Evolutionary conservation across 1,139 yeast species (phyloP).

Genomic region (Taphrina populina): DNA sequence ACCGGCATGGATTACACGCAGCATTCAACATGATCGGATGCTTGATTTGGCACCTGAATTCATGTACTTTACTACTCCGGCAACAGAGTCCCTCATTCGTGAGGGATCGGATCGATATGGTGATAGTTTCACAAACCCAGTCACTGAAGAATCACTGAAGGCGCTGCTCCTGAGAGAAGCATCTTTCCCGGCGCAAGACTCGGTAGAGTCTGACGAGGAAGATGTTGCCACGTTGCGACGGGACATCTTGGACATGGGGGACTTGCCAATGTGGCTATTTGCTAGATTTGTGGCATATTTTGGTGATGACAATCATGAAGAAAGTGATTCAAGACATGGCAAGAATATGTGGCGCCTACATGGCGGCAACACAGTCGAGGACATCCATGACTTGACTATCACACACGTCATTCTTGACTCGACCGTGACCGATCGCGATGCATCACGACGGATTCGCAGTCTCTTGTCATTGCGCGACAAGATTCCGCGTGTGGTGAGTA

Average conservation of each 20-base stretch:
- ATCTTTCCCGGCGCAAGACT: neutral
- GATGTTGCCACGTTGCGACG: neutral
- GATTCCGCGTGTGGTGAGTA: conserved; percentile 39
- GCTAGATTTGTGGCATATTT: conserved; percentile 5
- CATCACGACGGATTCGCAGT: conserved; percentile 1
- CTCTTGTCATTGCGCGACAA: conserved; percentile 14
- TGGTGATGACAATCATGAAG: neutral
- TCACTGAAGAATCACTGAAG: conserved; percentile 36
- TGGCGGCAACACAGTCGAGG: conserved; percentile 32
- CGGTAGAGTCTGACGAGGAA: neutral
- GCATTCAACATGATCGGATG: conserved; percentile 51
- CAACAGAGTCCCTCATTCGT: conserved; percentile 41
- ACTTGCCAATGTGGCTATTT: conserved; percentile 15
- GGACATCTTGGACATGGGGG: neutral
- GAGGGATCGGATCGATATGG: conserved; percentile 43
- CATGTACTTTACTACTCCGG: conserved; percentile 48
- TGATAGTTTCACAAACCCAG: conserved; percentile 41
- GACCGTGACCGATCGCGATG: neutral
- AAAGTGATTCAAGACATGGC: neutral
- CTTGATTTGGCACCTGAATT: conserved; percentile 64
- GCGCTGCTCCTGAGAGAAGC: conserved; percentile 35
- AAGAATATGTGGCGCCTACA: conserved; percentile 29
- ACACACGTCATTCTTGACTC: conserved; percentile 39
- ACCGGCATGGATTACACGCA: conserved; percentile 73
- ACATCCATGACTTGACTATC: conserved; percentile 16